phyloP scores from a whole-genome alignment of 1,284 basidiomycete species.

The Boletus semigastroideus region DNA sequence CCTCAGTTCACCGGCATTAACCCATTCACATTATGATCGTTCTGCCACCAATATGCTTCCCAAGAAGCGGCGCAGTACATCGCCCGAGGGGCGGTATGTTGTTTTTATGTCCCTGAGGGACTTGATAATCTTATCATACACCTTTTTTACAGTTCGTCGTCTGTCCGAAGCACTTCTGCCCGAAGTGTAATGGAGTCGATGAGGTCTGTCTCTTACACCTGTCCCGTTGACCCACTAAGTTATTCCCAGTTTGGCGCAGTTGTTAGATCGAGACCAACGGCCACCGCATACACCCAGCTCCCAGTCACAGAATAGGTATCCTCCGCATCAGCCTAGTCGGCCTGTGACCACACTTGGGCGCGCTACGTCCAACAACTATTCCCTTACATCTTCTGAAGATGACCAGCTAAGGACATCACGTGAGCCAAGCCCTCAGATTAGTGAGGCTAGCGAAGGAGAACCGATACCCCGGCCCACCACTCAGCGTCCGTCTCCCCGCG shows the following conservation, averaged over 20 bases:
- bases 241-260: slow-evolving; percentile 19
- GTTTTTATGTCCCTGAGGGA: slow-evolving; percentile 2
- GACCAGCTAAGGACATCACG: slow-evolving; percentile 31
- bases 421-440: slow-evolving; percentile 32
- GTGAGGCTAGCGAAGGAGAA: slow-evolving; percentile 32
- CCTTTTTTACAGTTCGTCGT: slow-evolving; percentile 13
- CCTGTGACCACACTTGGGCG: slow-evolving; percentile 12
- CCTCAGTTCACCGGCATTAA: slow-evolving; percentile 31
- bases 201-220: slow-evolving; percentile 21
- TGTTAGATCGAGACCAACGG: slow-evolving; percentile 21
- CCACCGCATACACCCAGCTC: slow-evolving; percentile 8
- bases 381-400: slow-evolving; percentile 32
- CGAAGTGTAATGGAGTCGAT: slow-evolving; percentile 26
- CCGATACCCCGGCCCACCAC: slow-evolving; percentile 11
- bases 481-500: slow-evolving; percentile 31
- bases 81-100: slow-evolving; percentile 30
- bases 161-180: slow-evolving; percentile 16
- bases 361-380: slow-evolving; percentile 18
- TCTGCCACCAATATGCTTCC: slow-evolving; percentile 32
- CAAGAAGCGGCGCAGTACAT: slow-evolving; percentile 35
- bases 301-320: slow-evolving; percentile 12
- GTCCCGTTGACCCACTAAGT: slow-evolving; percentile 11
- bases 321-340: slow-evolving; percentile 6
- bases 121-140: slow-evolving; percentile 12
- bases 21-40: slow-evolving; percentile 21